phyloP scores from a whole-genome alignment of 768 basidiomycete species.

The Suillus subaureus region DNA sequence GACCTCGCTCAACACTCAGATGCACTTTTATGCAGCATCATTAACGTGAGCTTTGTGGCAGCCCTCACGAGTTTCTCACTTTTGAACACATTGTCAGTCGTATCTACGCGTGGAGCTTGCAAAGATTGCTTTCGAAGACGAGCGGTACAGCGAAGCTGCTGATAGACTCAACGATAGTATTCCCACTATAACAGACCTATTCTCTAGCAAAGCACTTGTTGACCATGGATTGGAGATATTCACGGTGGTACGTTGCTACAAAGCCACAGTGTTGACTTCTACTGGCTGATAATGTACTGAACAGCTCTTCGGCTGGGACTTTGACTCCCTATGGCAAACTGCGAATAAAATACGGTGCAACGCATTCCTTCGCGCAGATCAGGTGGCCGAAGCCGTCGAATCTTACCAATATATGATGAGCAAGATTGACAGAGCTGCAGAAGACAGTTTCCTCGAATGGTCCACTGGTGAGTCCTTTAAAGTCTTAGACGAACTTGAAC shows the following conservation, averaged over 20 bases:
- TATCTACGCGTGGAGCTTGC: background rate
- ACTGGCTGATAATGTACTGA: background rate
- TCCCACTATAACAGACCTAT: background rate
- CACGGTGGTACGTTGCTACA: background rate
- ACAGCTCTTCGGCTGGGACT: background rate
- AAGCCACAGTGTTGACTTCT: background rate
- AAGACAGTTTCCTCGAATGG: background rate
- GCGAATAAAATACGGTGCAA: background rate
- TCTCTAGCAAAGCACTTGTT: background rate
- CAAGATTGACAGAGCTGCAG: background rate
- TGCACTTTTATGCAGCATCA: background rate
- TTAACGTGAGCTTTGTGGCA: background rate
- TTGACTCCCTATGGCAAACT: background rate
- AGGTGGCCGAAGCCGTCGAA: background rate
- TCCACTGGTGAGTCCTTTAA: background rate
- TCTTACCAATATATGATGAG: background rate
- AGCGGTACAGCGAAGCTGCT: background rate
- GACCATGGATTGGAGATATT: background rate
- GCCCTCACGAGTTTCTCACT: background rate
- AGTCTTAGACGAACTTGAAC: background rate
- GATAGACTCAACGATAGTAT: background rate
- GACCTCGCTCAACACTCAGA: background rate
- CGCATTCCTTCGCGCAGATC: background rate
- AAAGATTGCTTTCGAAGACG: background rate
- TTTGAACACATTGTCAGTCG: background rate